These are phyloP conservation scores for Pseudohyphozyma bogoriensis DNA, from an alignment of 768 basidiomycete species.

Conservation along the genomic window DNA sequence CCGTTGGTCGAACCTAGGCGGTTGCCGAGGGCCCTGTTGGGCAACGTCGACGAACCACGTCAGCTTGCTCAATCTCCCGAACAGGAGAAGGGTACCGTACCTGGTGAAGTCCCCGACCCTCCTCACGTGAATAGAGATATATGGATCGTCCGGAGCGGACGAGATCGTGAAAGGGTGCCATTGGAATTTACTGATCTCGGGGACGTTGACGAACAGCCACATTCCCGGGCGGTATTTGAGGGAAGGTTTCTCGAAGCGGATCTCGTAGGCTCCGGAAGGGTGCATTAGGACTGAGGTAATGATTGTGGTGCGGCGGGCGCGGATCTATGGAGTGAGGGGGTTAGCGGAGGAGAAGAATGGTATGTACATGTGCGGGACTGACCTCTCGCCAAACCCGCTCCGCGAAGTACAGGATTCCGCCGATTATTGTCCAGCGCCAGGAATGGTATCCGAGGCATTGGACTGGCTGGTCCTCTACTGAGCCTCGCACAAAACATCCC, in stretches of 20 bases:
- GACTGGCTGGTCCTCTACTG: slow-evolving; percentile 23
- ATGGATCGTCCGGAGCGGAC: slow-evolving; percentile 77
- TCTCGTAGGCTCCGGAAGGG: slow-evolving; percentile 84
- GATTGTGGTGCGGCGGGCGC: slow-evolving; percentile 64
- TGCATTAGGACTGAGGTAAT: slow-evolving; percentile 80
- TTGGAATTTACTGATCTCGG: slow-evolving; percentile 69
- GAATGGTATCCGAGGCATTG: slow-evolving; percentile 71
- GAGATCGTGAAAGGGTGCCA: slow-evolving; percentile 74
- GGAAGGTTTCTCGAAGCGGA: slow-evolving; percentile 80
- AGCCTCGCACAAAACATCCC: slow-evolving; percentile 83
- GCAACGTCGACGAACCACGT: neutral
- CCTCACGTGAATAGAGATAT: slow-evolving; percentile 82
- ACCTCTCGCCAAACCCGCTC: slow-evolving; percentile 72
- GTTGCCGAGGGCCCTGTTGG: slow-evolving; percentile 65
- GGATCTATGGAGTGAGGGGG: slow-evolving; percentile 39
- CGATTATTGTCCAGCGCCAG: slow-evolving; percentile 85
- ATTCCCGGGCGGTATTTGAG: slow-evolving; percentile 86
- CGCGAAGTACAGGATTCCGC: slow-evolving; percentile 76
- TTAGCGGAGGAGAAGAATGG: neutral
- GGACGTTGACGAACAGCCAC: slow-evolving; percentile 83
- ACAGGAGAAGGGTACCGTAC: neutral
- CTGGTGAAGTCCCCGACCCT: slow-evolving; percentile 81
- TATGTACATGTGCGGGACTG: neutral
- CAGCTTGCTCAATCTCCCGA: neutral
- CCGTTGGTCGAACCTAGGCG: slow-evolving; percentile 51